phyloP scores from a whole-genome alignment of 345 rosid genomes.

The Eucalyptus paniculata region DNA sequence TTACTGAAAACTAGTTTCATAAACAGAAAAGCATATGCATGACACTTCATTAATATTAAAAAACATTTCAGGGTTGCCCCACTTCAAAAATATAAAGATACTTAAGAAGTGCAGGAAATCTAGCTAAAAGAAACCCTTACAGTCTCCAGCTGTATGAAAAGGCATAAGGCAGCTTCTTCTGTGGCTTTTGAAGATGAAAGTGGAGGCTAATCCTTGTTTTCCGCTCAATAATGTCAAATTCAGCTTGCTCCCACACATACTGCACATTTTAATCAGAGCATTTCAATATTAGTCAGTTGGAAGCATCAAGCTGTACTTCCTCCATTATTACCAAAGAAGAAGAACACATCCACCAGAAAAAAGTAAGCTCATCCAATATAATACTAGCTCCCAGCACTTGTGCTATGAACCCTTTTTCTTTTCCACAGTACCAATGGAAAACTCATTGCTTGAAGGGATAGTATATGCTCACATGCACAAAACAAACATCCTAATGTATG shows the following conservation, averaged over 20 bases:
- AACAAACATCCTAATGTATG: neutral
- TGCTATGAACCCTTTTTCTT: neutral
- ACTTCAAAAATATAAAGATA: neutral
- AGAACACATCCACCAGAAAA: neutral
- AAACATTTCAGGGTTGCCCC: neutral
- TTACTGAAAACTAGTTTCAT: neutral
- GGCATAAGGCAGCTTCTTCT: conserved; percentile 69
- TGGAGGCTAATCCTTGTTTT: conserved; percentile 87
- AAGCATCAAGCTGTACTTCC: neutral
- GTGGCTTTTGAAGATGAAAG: conserved; percentile 63
- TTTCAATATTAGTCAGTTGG: neutral
- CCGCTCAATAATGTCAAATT: conserved; percentile 62
- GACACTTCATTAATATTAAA: neutral
- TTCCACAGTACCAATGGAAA: neutral
- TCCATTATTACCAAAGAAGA: neutral
- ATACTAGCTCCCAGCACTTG: neutral
- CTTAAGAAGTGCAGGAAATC: neutral
- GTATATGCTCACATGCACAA: neutral
- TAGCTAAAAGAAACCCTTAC: conserved; percentile 23
- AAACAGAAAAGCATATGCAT: neutral
- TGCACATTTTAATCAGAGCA: conserved; percentile 4
- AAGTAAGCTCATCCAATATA: neutral
- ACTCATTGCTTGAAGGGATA: neutral
- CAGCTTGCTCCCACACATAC: conserved; percentile 92
- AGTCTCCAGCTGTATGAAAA: conserved; percentile 93